phyloP scores from a whole-genome alignment of 768 basidiomycete species.

The Hericium coralloides region DNA sequence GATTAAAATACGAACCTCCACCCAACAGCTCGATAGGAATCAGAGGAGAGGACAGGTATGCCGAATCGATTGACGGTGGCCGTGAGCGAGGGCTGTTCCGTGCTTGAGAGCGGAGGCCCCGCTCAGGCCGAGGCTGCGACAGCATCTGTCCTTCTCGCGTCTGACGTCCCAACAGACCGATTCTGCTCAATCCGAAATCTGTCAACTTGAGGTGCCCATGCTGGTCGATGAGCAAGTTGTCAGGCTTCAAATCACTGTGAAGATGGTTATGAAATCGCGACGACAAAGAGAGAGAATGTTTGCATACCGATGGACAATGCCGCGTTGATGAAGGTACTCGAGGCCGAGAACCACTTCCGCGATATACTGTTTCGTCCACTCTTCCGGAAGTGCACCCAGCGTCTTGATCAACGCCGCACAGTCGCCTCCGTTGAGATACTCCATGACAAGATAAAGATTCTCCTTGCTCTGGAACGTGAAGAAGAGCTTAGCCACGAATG shows the following conservation, averaged over 20 bases:
- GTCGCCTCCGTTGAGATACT: conserved; percentile 97
- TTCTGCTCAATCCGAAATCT: conserved; percentile 94
- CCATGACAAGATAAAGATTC: conserved; percentile 98
- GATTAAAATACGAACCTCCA: conserved; percentile 76
- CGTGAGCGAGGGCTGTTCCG: conserved; percentile 62
- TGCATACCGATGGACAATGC: conserved; percentile 90
- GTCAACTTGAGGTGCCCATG: conserved; percentile 97
- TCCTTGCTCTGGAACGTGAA: conserved; percentile 99
- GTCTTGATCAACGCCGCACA: conserved; percentile 96
- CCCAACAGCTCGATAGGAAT: conserved; percentile 44
- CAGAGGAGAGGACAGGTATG: conserved; percentile 70
- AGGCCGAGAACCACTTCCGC: conserved; percentile 93
- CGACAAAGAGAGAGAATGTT: not conserved
- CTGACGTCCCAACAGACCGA: conserved; percentile 96
- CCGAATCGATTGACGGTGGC: conserved; percentile 75
- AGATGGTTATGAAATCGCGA: conserved; percentile 4
- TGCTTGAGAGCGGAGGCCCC: conserved; percentile 32
- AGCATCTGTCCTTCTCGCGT: conserved; percentile 52
- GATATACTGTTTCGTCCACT: conserved; percentile 94
- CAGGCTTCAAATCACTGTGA: conserved; percentile 89
- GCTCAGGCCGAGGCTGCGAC: conserved; percentile 12
- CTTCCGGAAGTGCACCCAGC: conserved; percentile 86
- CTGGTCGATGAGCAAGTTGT: conserved; percentile 94
- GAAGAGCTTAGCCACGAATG: conserved; percentile 95
- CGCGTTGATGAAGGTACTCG: conserved; percentile 92